These are phyloP conservation scores for Saturnispora silvae DNA, from an alignment of 805 yeast genomes.

Conservation along the genomic window DNA sequence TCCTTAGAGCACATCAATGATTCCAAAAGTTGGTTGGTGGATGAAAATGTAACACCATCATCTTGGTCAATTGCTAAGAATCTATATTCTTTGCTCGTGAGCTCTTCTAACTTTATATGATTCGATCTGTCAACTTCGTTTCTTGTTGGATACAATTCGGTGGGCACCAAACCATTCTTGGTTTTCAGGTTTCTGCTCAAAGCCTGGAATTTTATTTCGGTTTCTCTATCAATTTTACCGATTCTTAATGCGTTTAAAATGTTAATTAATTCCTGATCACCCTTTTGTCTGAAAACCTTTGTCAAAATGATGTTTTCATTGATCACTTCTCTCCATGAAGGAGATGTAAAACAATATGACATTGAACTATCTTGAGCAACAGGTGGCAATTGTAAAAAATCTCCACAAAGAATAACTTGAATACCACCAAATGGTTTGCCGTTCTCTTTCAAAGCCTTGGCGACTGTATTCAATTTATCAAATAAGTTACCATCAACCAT, in stretches of 20 bases:
- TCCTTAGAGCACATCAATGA: slow-evolving; percentile 60
- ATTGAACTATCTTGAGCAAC: slow-evolving; percentile 38
- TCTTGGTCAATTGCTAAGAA: slow-evolving; percentile 37
- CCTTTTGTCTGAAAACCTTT: slow-evolving; percentile 79
- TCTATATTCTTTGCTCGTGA: slow-evolving; percentile 36
- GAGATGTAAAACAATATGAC: slow-evolving; percentile 65
- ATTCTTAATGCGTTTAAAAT: slow-evolving; percentile 74
- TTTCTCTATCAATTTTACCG: slow-evolving; percentile 48
- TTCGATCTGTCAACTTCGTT: slow-evolving; percentile 78
- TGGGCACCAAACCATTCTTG: slow-evolving; percentile 74
- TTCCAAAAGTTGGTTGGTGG: slow-evolving; percentile 17
- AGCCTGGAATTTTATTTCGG: slow-evolving; percentile 36
- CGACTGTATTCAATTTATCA: slow-evolving; percentile 64
- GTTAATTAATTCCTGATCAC: slow-evolving; percentile 64
- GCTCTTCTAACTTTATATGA: slow-evolving; percentile 32
- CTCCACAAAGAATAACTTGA: slow-evolving; percentile 86
- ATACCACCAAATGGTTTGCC: slow-evolving; percentile 84
- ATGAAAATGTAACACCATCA: slow-evolving; percentile 9
- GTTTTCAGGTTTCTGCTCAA: slow-evolving; percentile 50
- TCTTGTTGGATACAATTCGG: slow-evolving; percentile 82
- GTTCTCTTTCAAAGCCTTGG: slow-evolving; percentile 39
- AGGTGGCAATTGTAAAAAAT: slow-evolving; percentile 93
- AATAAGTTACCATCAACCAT: slow-evolving; percentile 81
- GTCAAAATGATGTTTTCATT: slow-evolving; percentile 58
- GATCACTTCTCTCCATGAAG: slow-evolving; percentile 56